Evolutionary conservation across 805 yeast genomes (phyloP), one percentile per base, ranked within the genome.

Genomic region (Kuraishia ogatae): DNA sequence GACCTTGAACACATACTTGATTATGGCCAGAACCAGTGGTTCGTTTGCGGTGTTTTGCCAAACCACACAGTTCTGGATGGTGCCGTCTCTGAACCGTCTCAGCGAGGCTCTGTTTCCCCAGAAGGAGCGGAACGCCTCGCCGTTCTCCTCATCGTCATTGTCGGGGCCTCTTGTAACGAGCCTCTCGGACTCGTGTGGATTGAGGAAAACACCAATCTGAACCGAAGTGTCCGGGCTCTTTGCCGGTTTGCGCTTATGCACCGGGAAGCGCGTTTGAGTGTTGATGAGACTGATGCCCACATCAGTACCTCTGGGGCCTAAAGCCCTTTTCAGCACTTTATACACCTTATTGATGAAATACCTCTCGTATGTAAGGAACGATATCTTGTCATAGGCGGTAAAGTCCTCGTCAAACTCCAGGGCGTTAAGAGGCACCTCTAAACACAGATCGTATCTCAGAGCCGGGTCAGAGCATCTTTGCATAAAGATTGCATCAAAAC

Each of bases 81-180:
- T 76, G 46, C 97, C 97, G 70, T 94, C 97, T 65, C 89, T 91
- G 73, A 93, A 94, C 66, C 94, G 82, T 74, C 99, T 83, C 55
- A 94, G 75, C 15, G 94, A 89, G 0, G 96, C 83, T 60, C 82
- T 85, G 10, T 79, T 65, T 11, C 97, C 97, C 99, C 99, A 94
- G 65, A 94, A 92, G 5, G 81, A 72, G 60, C 87, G 81, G 73
- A 94, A 94, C 54, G 78, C 76, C 6, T 79, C 72, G n/a, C 84
- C 81, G 26, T 72, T 81, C 17, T 77, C 83, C 48, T 73, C 72
- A 35, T 82, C 87, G 47, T 80, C 77, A 59, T 84, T 82, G 46
- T 75, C 71, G 10, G 98, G 97, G 1, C 97, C 97, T 64, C 83
- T 89, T 1, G 96, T 89, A 1, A 94, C 89, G 50, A 89, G 71